Evolutionary conservation across 805 yeast species (phyloP).

Genomic region (Ascoidea rubescens): DNA sequence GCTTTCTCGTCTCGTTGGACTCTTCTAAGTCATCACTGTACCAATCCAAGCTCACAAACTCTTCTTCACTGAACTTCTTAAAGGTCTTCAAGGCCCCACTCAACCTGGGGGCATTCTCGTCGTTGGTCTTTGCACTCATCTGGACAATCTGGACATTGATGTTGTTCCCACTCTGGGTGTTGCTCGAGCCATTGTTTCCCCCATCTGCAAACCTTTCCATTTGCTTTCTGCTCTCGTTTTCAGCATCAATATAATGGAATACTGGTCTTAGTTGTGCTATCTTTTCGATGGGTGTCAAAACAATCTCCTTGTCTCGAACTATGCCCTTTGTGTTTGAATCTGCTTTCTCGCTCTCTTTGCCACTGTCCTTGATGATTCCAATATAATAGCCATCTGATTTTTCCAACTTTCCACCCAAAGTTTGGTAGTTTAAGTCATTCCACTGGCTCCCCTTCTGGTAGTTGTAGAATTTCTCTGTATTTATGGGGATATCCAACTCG

Average conservation of each 20-base stretch:
- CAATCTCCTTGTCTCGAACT: slow-evolving; percentile 34
- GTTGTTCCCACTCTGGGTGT: slow-evolving; percentile 10
- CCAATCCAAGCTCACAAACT: slow-evolving; percentile 29
- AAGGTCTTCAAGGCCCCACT: slow-evolving; percentile 61
- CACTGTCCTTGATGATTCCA: slow-evolving; percentile 13
- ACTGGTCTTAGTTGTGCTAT: slow-evolving; percentile 72
- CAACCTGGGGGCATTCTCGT: slow-evolving; percentile 41
- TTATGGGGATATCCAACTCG: slow-evolving; percentile 68
- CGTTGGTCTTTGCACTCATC: slow-evolving; percentile 54
- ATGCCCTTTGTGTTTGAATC: slow-evolving; percentile 16
- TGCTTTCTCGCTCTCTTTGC: not conserved
- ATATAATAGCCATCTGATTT: slow-evolving; percentile 37
- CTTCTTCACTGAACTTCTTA: slow-evolving; percentile 51
- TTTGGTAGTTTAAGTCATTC: slow-evolving; percentile 46
- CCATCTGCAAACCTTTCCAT: slow-evolving; percentile 24
- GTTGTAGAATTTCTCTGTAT: slow-evolving; percentile 56
- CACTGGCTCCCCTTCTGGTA: slow-evolving; percentile 47
- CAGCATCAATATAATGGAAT: slow-evolving; percentile 65
- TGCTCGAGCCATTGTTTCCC: slow-evolving; percentile 8
- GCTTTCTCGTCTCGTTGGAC: slow-evolving; percentile 15
- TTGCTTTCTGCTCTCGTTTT: slow-evolving; percentile 29
- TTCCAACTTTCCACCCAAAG: slow-evolving; percentile 57
- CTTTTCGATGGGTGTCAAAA: slow-evolving; percentile 50
- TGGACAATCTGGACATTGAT: slow-evolving; percentile 51
- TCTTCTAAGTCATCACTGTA: slow-evolving; percentile 23